phyloP scores from a whole-genome alignment of 1,284 basidiomycete species.

The Irpex lacteus region DNA sequence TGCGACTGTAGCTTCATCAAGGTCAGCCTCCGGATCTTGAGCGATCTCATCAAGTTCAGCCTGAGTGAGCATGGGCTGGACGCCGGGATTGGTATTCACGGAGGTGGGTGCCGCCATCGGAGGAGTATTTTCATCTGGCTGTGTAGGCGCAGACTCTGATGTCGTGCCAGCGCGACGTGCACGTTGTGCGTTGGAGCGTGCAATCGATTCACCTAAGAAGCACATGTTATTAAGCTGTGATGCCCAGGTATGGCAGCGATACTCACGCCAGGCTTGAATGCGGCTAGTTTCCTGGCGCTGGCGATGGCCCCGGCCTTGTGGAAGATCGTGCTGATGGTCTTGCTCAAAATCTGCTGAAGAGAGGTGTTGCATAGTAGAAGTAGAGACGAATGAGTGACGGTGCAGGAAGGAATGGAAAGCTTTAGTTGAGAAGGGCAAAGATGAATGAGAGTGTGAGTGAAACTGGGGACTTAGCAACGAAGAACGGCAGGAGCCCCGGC shows the following conservation, averaged over 20 bases:
- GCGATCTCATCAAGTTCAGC: no score
- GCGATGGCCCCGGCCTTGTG: not conserved
- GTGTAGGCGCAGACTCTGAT: not conserved
- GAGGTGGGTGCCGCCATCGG: not conserved
- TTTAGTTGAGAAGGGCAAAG: not conserved
- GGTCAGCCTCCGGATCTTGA: no score
- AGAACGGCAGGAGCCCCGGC: not conserved
- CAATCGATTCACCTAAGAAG: not conserved
- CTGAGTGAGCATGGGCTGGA: no score
- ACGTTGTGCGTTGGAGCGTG: not conserved
- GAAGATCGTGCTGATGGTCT: not conserved
- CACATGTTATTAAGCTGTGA: not conserved
- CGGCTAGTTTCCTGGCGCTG: not conserved
- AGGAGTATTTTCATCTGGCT: not conserved
- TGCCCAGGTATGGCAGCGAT: not conserved
- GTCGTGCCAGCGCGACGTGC: not conserved
- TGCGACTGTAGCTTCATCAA: no score
- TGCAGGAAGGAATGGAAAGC: not conserved
- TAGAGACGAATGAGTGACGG: not conserved
- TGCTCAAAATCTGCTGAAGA: not conserved
- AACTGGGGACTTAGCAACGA: not conserved
- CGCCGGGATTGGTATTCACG: no score
- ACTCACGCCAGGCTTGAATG: not conserved
- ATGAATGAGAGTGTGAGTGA: not conserved
- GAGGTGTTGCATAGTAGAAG: not conserved